phyloP scores from a whole-genome alignment of 2,329 filamentous ascomycete genomes.

The Dactylellina leptospora region DNA sequence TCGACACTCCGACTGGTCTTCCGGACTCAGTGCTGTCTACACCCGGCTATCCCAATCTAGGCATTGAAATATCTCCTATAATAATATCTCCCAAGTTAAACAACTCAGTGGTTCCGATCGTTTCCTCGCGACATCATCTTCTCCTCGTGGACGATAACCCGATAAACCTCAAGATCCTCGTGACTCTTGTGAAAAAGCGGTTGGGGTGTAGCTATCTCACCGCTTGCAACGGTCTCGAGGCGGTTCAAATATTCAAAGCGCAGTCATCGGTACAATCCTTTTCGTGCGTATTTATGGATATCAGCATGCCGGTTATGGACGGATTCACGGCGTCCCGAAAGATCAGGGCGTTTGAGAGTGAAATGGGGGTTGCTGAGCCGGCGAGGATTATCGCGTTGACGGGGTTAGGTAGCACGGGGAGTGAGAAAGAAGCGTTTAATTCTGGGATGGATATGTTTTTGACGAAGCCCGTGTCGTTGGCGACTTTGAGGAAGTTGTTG shows the following conservation, averaged over 20 bases:
- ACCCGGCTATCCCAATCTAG: too few species aligned
- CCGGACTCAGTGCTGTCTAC: not conserved
- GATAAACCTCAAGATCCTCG: slow-evolving; percentile 12
- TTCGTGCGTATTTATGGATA: slow-evolving; percentile 70
- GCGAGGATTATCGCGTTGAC: slow-evolving; percentile 66
- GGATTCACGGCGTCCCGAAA: slow-evolving; percentile 75
- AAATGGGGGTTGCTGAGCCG: slow-evolving; percentile 53
- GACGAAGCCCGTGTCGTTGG: slow-evolving; percentile 65
- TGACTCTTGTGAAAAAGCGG: slow-evolving; percentile 2
- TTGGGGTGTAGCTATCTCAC: slow-evolving; percentile 2
- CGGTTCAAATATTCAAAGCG: slow-evolving; percentile 12
- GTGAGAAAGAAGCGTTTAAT: slow-evolving; percentile 65
- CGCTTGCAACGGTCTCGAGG: slow-evolving; percentile 12
- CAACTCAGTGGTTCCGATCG: too few species aligned
- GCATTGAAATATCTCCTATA: too few species aligned
- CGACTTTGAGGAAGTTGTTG: slow-evolving; percentile 61
- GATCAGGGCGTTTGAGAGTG: slow-evolving; percentile 73
- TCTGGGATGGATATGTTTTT: slow-evolving; percentile 67
- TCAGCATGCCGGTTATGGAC: slow-evolving; percentile 86
- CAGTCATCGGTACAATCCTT: not conserved
- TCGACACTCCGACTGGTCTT: not conserved
- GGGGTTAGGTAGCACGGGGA: slow-evolving; percentile 65
- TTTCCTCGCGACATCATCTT: not conserved
- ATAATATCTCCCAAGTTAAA: too few species aligned
- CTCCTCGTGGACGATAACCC: slow-evolving; percentile 17